Conservation (phyloP, 306 rosid species). For the Dicorynia guianensis region DNA sequence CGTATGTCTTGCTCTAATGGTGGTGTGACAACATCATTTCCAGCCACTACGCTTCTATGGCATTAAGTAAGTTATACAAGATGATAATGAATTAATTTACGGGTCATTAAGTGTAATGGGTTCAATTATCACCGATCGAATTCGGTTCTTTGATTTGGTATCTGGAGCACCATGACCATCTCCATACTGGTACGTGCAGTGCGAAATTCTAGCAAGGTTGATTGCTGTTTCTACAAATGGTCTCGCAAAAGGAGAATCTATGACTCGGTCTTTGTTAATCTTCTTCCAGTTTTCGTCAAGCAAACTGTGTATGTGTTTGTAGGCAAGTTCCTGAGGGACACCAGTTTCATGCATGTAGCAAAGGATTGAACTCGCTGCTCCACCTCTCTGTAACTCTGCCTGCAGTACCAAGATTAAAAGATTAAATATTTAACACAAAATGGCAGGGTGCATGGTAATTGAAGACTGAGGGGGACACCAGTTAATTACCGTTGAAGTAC, state of each 20-base stretch:
- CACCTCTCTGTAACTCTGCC: constrained; percentile 69
- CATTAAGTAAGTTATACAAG: too few relatives aligned
- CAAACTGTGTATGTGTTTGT: constrained; percentile 29
- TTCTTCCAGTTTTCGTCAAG: constrained; percentile 58
- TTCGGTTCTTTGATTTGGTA: constrained; percentile 31
- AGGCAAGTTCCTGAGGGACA: constrained; percentile 39
- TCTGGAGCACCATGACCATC: constrained; percentile 66
- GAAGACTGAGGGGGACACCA: too few relatives aligned
- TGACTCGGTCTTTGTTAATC: constrained; percentile 48
- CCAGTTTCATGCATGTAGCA: constrained; percentile 50
- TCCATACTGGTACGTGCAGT: constrained; percentile 61
- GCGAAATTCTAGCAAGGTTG: constrained; percentile 62
- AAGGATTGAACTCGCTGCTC: constrained; percentile 49
- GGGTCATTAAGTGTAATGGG: constrained; percentile 41
- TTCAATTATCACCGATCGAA: constrained; percentile 49
- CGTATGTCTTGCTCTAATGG: too few relatives aligned
- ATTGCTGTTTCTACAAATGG: constrained; percentile 42
- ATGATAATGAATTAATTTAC: too few relatives aligned
- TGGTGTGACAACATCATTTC: too few relatives aligned
- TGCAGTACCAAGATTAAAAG: background rate
- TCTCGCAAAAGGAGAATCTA: constrained; percentile 44
- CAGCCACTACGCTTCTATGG: too few relatives aligned
- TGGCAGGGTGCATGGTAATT: too few relatives aligned
- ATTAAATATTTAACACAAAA: too few relatives aligned
- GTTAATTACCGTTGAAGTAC: constrained; percentile 49